These are phyloP conservation scores for Gentiana straminea DNA, from an alignment of 257 asterid species.

Conservation along the genomic window DNA sequence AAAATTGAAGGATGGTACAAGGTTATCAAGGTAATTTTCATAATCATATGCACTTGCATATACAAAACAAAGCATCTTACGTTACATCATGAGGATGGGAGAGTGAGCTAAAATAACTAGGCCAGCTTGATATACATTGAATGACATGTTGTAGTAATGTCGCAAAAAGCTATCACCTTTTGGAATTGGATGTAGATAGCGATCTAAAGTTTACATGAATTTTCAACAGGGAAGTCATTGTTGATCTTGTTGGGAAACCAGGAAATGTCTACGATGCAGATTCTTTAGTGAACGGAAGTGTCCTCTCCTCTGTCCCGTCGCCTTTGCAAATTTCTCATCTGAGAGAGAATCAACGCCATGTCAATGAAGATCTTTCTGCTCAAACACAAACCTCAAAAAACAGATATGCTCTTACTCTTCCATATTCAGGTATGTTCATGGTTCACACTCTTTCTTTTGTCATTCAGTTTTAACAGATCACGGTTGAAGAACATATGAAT, in stretches of 20 bases:
- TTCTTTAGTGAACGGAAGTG: slow-evolving; percentile 66
- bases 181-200: no score
- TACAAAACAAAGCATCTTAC: no score
- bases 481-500: no score
- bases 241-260: slow-evolving; percentile 91
- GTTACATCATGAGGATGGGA: neutral
- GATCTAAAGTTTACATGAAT: slow-evolving; percentile 10
- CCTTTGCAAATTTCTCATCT: slow-evolving; percentile 78
- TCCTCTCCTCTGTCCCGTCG: slow-evolving; percentile 60
- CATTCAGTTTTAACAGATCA: neutral
- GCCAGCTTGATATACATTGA: neutral
- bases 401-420: slow-evolving; percentile 19
- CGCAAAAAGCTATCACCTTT: no score
- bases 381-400: slow-evolving; percentile 36
- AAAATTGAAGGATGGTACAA: slow-evolving; percentile 61
- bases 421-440: slow-evolving; percentile 39
- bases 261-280: slow-evolving; percentile 75
- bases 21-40: slow-evolving; percentile 41
- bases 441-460: slow-evolving; percentile 7
- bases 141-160: no score
- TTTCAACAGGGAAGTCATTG: slow-evolving; percentile 73
- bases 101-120: neutral
- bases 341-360: slow-evolving; percentile 46
- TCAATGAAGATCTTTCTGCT: slow-evolving; percentile 22
- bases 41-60: slow-evolving; percentile 2